Percentiles rank a stretch among this genome's conserved stretches.
Evolutionary conservation across 768 basidiomycete genomes (phyloP).

Genomic region (Rubroboletus pulcherrimus): DNA sequence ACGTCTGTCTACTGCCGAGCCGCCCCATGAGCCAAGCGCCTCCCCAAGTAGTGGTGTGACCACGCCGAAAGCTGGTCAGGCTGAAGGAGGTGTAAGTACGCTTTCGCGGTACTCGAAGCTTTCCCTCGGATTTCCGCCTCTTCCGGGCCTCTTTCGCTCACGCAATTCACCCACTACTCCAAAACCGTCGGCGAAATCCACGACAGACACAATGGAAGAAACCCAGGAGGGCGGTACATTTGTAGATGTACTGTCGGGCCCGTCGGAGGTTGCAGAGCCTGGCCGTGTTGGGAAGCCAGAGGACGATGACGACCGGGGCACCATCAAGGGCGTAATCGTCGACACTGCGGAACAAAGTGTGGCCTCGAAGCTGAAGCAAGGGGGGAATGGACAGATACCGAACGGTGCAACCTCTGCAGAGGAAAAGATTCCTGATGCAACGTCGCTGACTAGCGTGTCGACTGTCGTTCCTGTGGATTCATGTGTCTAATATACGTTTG

Average conservation of each 20-base stretch:
- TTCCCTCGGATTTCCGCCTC: slow-evolving; percentile 54
- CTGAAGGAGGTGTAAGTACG: slow-evolving; percentile 30
- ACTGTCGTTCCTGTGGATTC: slow-evolving; percentile 21
- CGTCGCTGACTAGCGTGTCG: slow-evolving; percentile 12
- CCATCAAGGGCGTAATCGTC: slow-evolving; percentile 31
- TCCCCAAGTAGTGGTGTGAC: slow-evolving; percentile 53
- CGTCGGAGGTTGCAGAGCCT: slow-evolving; percentile 8
- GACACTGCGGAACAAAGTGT: slow-evolving; percentile 14
- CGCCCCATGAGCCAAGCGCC: slow-evolving; percentile 34
- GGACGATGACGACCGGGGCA: slow-evolving; percentile 45
- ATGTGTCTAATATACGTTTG: slow-evolving; percentile 13
- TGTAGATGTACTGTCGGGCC: slow-evolving; percentile 1
- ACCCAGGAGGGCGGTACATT: slow-evolving; percentile 17
- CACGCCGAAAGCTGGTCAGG: slow-evolving; percentile 47
- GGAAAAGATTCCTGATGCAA: slow-evolving; percentile 21
- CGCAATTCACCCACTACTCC: slow-evolving; percentile 50
- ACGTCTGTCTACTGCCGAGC: slow-evolving; percentile 9
- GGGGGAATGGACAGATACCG: slow-evolving; percentile 4
- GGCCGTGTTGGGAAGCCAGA: slow-evolving; percentile 13
- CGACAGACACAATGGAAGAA: slow-evolving; percentile 20
- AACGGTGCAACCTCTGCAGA: slow-evolving; percentile 10
- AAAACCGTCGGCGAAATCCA: slow-evolving; percentile 21
- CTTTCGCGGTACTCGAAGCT: slow-evolving; percentile 39
- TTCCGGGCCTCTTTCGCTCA: slow-evolving; percentile 60
- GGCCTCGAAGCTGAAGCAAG: slow-evolving; percentile 11